Evolutionary conservation across 495 filamentous ascomycete genomes (phyloP).

Genomic region (Hypoxylon fragiforme): DNA sequence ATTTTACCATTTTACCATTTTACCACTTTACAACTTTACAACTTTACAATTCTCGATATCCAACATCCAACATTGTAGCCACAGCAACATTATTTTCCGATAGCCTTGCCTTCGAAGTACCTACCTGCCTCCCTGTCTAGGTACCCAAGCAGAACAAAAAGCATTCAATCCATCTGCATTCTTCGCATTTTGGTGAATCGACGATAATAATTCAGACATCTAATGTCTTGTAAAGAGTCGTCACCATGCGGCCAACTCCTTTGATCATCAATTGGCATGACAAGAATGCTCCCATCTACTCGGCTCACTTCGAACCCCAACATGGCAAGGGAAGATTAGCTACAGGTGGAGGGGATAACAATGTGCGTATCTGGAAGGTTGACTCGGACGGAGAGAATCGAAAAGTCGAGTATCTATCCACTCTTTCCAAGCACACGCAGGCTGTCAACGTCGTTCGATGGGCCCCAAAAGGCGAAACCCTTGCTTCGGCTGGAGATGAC

Average conservation of each 20-base stretch:
- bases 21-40: too few relatives aligned
- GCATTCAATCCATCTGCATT: too few relatives aligned
- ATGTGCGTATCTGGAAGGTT: constrained; percentile 94
- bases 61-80: too few relatives aligned
- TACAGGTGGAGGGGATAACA: constrained; percentile 94
- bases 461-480: constrained; percentile 88
- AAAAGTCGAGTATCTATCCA: constrained; percentile 87
- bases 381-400: constrained; percentile 84
- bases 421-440: constrained; percentile 89
- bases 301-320: constrained; percentile 85
- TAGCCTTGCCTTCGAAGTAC: too few relatives aligned
- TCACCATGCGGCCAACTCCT: constrained; percentile 84
- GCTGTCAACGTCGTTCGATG: constrained; percentile 98
- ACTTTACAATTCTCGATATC: too few relatives aligned
- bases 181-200: neutral
- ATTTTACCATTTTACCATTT: too few relatives aligned
- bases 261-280: constrained; percentile 96
- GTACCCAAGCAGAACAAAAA: too few relatives aligned
- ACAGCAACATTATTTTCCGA: too few relatives aligned
- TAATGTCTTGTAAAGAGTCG: constrained; percentile 28
- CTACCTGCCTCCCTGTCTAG: too few relatives aligned
- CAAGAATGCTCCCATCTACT: constrained; percentile 91
- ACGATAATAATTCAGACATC: constrained; percentile 6
- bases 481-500: constrained; percentile 94
- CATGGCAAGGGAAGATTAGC: constrained; percentile 91